A percentile compares a stretch with the other conserved stretches of the same genome.
Evolutionary conservation across 1,139 yeast species (phyloP).

Genomic region (Blastobotrys illinoisensis): DNA sequence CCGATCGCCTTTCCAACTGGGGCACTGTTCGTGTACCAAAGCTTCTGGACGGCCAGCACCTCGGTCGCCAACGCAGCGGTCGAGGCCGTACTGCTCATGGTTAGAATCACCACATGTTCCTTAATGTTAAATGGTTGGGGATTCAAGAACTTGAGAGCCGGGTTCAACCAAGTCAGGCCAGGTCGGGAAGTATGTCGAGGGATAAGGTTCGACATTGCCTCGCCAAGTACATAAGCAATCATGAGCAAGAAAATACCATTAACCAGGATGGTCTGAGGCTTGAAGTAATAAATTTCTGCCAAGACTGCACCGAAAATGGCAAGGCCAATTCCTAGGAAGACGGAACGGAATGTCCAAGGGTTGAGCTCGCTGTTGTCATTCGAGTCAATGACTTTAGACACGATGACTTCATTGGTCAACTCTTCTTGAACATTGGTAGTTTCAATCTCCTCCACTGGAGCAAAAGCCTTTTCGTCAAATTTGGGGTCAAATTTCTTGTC

Average conservation of each 20-base stretch:
- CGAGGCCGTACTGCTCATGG: conserved; percentile 46
- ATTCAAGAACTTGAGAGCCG: conserved; percentile 31
- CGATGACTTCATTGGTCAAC: conserved; percentile 9
- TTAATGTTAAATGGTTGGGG: conserved; percentile 54
- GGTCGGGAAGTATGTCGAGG: conserved; percentile 19
- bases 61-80: conserved; percentile 56
- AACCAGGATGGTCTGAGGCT: conserved; percentile 33
- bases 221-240: conserved; percentile 30
- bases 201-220: conserved; percentile 25
- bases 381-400: conserved; percentile 2
- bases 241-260: conserved; percentile 30
- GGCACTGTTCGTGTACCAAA: conserved; percentile 38
- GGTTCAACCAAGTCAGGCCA: conserved; percentile 19
- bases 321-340: conserved; percentile 29
- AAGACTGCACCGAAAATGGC: conserved; percentile 33
- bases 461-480: not conserved
- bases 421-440: not conserved
- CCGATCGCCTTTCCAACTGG: conserved; percentile 42
- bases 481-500: not conserved
- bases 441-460: not conserved
- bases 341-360: conserved; percentile 31
- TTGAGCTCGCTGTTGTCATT: conserved; percentile 24
- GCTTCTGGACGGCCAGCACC: conserved; percentile 46
- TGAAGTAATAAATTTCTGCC: conserved; percentile 32
- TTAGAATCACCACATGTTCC: conserved; percentile 51